These are phyloP conservation scores for Decorospora gaudefroyi DNA, from an alignment of 2,329 filamentous ascomycete genomes.

Conservation along the genomic window DNA sequence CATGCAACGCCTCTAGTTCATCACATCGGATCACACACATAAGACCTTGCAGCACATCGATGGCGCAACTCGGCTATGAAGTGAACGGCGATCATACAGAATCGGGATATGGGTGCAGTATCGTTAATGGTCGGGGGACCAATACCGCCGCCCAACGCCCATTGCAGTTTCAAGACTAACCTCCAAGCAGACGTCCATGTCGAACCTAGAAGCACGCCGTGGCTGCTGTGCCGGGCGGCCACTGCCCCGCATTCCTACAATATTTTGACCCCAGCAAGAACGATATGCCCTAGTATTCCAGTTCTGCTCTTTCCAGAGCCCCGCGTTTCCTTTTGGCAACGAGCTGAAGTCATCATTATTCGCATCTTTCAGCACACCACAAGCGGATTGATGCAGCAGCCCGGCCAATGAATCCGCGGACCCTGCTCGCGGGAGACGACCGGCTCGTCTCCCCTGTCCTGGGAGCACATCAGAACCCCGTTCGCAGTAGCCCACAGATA, in stretches of 20 bases:
- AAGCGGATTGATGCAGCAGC: constrained; percentile 11
- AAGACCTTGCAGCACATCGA: constrained; percentile 17
- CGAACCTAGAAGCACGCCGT: constrained; percentile 1
- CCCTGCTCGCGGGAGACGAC: constrained; percentile 27
- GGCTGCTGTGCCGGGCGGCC: constrained; percentile 7
- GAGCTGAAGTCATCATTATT: constrained; percentile 13
- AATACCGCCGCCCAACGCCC: constrained; percentile 1
- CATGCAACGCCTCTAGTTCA: constrained; percentile 8
- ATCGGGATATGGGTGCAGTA: constrained; percentile 22
- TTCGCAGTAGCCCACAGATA: constrained; percentile 8
- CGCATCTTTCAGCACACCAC: constrained; percentile 9
- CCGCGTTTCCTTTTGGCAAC: constrained; percentile 8
- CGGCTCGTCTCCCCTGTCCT: constrained; percentile 24
- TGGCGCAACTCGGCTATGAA: constrained; percentile 14
- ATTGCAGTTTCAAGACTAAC: constrained; percentile 3
- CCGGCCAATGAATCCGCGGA: constrained; percentile 15
- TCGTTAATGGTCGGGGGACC: constrained; percentile 15
- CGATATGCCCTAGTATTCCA: neutral
- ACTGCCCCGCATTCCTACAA: constrained; percentile 10
- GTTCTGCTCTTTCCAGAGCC: constrained; percentile 5
- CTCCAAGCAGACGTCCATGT: constrained; percentile 7
- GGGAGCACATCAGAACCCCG: constrained; percentile 17
- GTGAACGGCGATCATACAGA: constrained; percentile 23
- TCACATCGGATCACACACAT: constrained; percentile 15
- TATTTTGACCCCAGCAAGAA: constrained; percentile 5